These are phyloP conservation scores for Pseudogymnoascus sp. DNA, from an alignment of 2,329 filamentous ascomycete species.

Conservation along the genomic window DNA sequence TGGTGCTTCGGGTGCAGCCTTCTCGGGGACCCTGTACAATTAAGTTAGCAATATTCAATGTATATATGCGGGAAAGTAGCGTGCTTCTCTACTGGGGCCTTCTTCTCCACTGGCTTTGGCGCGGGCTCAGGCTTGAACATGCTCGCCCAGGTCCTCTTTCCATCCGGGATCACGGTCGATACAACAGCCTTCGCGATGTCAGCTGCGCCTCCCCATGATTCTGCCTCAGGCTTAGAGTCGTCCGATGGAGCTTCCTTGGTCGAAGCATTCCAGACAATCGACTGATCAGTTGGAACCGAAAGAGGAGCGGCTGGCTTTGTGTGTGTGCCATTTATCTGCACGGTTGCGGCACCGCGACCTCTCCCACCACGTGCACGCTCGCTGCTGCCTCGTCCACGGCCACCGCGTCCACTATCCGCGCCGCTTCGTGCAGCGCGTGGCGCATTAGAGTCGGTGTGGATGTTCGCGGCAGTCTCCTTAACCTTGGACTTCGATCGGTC, in stretches of 20 bases:
- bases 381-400: constrained; percentile 49
- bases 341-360: constrained; percentile 55
- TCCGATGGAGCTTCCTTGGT: constrained; percentile 34
- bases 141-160: constrained; percentile 65
- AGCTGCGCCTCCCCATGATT: constrained; percentile 29
- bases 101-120: constrained; percentile 42
- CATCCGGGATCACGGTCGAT: constrained; percentile 32
- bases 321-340: constrained; percentile 55
- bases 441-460: constrained; percentile 44
- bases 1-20: constrained; percentile 30
- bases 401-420: constrained; percentile 53
- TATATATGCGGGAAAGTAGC: background rate
- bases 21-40: background rate
- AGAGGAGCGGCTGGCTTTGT: constrained; percentile 48
- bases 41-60: background rate
- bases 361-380: constrained; percentile 54
- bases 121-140: constrained; percentile 57
- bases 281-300: constrained; percentile 65
- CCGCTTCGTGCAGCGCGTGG: constrained; percentile 53
- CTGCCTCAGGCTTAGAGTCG: constrained; percentile 30
- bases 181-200: constrained; percentile 32
- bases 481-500: constrained; percentile 64
- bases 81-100: constrained; percentile 33
- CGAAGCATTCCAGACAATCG: constrained; percentile 51
- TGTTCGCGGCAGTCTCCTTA: constrained; percentile 45